Evolutionary conservation across 2,329 filamentous ascomycete genomes (phyloP), one percentile per base, ranked within the genome.

Genomic region (Sclerotiophoma versabilis): DNA sequence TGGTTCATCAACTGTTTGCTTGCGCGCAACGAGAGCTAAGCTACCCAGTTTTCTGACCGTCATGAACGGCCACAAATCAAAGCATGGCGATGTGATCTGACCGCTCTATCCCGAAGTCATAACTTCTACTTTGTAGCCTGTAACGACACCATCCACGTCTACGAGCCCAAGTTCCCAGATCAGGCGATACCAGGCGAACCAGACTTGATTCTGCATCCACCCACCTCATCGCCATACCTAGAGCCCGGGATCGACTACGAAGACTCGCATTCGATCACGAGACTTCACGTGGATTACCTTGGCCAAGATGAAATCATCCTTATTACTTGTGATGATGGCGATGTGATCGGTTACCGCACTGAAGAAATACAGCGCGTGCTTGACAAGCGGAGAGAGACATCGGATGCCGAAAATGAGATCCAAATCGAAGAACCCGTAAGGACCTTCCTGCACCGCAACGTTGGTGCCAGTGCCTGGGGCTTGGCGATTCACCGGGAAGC

Each of bases 401-500:
- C 32, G 8, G 46, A 54, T 1, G 25, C 26, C 8, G 38, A 58
- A 7, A 11, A 29, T 7, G 33, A 27, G 1, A 23, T 41, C 3
- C 11, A 61, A 58, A 49, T 84, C 80, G 67, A 81, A 77, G 38
- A 80, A 33, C 64, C 67, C 51, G 69, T 70, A 62, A 78, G 54
- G 66, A 78, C 79, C 0, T 90, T 96, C 68, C 90, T 96, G 52
- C 84, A 86, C 54, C 84, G 89, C 30, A 92, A 90, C 69, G 92
- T 96, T 2, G 84, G 85, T 1, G 78, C 76, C 20, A 93, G 91
- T 55, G 93, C 93, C 2, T 99, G 95, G 95, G 95, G 93, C 0
- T 76, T 96, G 41, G 89, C 92, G 7, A 83, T 96, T 10, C 93
- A 98, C 72, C 83, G 85, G 57, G 79, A 87, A 58, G 91, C 91